Conservation (phyloP, 768 basidiomycete genomes). For the Coprinopsis sp. region DNA sequence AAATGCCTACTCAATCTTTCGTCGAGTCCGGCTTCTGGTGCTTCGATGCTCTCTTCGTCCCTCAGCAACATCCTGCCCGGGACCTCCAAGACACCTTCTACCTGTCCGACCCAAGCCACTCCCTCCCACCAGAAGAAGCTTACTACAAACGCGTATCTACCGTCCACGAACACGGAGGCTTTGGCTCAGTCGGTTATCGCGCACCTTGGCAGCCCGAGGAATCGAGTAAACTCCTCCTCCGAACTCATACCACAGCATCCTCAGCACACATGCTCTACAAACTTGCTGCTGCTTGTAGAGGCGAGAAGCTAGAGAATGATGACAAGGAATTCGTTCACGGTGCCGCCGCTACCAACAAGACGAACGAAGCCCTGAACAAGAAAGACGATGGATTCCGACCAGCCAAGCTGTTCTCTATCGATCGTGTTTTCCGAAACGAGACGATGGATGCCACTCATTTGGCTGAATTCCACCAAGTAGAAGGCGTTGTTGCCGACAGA, state of each 20-base stretch:
- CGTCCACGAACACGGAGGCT: slow-evolving; percentile 83
- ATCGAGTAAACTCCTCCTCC: slow-evolving; percentile 84
- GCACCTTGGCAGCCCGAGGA: slow-evolving; percentile 95
- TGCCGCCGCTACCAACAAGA: slow-evolving; percentile 23
- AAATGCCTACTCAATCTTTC: slow-evolving; percentile 95
- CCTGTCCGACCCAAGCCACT: slow-evolving; percentile 81
- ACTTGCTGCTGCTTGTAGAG: slow-evolving; percentile 79
- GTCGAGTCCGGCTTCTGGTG: slow-evolving; percentile 99
- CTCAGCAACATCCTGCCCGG: slow-evolving; percentile 97
- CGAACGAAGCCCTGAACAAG: slow-evolving; percentile 25
- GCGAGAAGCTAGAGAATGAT: slow-evolving; percentile 43
- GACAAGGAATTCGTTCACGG: slow-evolving; percentile 38
- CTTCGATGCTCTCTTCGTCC: slow-evolving; percentile 96
- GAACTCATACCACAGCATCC: slow-evolving; percentile 96
- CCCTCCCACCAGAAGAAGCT: slow-evolving; percentile 69
- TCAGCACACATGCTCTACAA: slow-evolving; percentile 93
- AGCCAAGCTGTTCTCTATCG: slow-evolving; percentile 94
- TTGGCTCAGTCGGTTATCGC: slow-evolving; percentile 93
- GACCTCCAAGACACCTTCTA: slow-evolving; percentile 99
- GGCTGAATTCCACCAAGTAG: slow-evolving; percentile 99
- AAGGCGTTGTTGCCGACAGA: slow-evolving; percentile 96
- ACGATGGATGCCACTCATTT: slow-evolving; percentile 97
- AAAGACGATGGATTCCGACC: slow-evolving; percentile 77
- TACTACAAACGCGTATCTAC: slow-evolving; percentile 84
- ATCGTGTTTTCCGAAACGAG: slow-evolving; percentile 98